phyloP scores from a whole-genome alignment of 176 grass and related monocot species.

The Chrysopogon serrulatus region DNA sequence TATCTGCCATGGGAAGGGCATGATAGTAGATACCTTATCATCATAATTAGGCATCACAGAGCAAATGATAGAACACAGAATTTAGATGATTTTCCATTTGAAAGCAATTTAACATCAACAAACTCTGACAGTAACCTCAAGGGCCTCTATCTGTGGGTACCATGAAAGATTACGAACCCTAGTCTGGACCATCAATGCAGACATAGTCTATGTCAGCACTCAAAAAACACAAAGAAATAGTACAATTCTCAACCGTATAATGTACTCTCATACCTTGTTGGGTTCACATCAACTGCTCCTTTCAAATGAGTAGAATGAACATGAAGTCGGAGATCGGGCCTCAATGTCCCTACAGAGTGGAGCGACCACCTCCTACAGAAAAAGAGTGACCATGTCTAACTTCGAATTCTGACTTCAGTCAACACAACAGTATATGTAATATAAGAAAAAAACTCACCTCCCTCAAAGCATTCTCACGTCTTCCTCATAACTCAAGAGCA shows the following conservation, averaged over 20 bases:
- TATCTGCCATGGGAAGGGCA: not conserved
- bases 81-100: conserved; percentile 63
- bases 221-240: not conserved
- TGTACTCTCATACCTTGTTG: conserved; percentile 54
- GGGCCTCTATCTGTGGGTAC: conserved; percentile 57
- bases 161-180: conserved; percentile 73
- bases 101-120: conserved; percentile 62
- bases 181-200: conserved; percentile 37
- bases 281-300: conserved; percentile 68
- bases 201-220: conserved; percentile 9
- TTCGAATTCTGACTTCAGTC: not conserved
- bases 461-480: conserved; percentile 67
- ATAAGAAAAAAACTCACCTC: conserved; percentile 32
- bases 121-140: conserved; percentile 60
- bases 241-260: not conserved
- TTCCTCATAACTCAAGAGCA: conserved; percentile 50
- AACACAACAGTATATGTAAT: not conserved
- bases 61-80: conserved; percentile 60
- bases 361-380: conserved; percentile 60
- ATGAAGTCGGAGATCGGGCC: conserved; percentile 78
- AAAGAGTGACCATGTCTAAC: not conserved
- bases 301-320: conserved; percentile 80
- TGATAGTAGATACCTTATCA: conserved; percentile 38
- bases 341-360: conserved; percentile 82
- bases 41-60: conserved; percentile 68